A percentile compares a stretch with the other conserved stretches of the same genome.
These are phyloP conservation scores for Rubia occidens DNA, from an alignment of 305 asterid genomes.

Conservation along the genomic window DNA sequence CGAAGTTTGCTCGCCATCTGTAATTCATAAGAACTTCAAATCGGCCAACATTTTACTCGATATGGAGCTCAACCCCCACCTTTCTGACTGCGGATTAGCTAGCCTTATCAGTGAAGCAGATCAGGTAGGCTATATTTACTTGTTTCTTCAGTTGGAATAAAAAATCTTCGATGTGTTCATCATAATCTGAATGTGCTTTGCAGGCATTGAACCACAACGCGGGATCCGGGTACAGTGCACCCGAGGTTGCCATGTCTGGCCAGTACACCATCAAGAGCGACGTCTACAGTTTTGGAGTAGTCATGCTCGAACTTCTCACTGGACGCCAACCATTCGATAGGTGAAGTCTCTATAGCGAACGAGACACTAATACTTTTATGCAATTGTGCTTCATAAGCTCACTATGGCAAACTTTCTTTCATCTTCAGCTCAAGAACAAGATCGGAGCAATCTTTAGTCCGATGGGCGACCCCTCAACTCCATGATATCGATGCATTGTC, in stretches of 20 bases:
- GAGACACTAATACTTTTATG: not conserved
- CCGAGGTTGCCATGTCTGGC: constrained; percentile 95
- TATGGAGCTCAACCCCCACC: constrained; percentile 85
- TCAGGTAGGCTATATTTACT: constrained; percentile 38
- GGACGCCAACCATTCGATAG: constrained; percentile 90
- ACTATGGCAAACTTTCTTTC: not conserved
- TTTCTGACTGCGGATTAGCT: constrained; percentile 81
- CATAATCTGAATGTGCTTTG: not conserved
- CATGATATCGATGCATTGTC: constrained; percentile 41
- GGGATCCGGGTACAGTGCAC: constrained; percentile 75
- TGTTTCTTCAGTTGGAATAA: not conserved
- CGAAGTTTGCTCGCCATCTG: constrained; percentile 89
- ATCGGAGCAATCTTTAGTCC: constrained; percentile 37
- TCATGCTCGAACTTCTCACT: constrained; percentile 39
- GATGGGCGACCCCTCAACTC: constrained; percentile 47
- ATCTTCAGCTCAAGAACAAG: constrained; percentile 28
- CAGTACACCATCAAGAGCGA: constrained; percentile 84
- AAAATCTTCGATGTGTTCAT: not conserved
- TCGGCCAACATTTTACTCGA: constrained; percentile 85
- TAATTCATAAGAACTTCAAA: constrained; percentile 74
- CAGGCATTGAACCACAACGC: constrained; percentile 27
- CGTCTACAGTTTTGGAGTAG: constrained; percentile 56
- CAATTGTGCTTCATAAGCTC: not conserved
- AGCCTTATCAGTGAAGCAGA: constrained; percentile 61
- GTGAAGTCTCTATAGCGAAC: constrained; percentile 25